Percentiles rank a stretch among this genome's conserved stretches.
phyloP scores from a whole-genome alignment of 169 alveolate species.

The Plasmodium sp. region DNA sequence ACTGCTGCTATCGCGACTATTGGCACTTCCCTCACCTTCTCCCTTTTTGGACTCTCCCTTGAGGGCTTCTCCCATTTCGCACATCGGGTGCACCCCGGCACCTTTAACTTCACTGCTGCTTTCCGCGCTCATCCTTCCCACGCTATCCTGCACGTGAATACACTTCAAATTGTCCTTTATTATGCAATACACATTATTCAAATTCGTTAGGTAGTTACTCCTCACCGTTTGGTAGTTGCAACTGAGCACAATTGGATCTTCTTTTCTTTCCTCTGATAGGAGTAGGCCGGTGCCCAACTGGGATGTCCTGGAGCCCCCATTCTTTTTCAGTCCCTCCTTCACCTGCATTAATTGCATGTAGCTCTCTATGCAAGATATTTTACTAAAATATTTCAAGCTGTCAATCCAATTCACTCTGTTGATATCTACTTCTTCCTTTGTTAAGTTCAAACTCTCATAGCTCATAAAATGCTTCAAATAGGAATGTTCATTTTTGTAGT shows the following conservation, averaged over 20 bases:
- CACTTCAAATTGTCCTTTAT: slow-evolving; percentile 37
- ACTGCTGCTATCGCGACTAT: not conserved
- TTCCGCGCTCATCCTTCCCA: not conserved
- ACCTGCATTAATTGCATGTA: slow-evolving; percentile 27
- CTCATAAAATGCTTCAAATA: slow-evolving; percentile 18
- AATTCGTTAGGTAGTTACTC: slow-evolving; percentile 10
- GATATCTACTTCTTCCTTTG: slow-evolving; percentile 45
- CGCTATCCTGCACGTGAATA: not conserved
- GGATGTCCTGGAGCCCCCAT: not conserved
- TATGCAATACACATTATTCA: slow-evolving; percentile 36
- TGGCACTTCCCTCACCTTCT: not conserved
- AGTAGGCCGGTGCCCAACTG: not conserved
- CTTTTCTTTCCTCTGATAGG: not conserved
- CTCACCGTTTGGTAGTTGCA: slow-evolving; percentile 24
- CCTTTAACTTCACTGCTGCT: not conserved
- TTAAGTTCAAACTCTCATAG: slow-evolving; percentile 28
- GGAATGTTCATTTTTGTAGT: slow-evolving; percentile 26
- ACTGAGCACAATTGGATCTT: slow-evolving; percentile 1
- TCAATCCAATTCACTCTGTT: slow-evolving; percentile 44
- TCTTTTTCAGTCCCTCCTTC: not conserved
- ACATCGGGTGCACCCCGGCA: not conserved
- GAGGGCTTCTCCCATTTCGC: not conserved
- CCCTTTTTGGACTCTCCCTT: not conserved
- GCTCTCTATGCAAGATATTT: slow-evolving; percentile 12
- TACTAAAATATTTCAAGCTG: slow-evolving; percentile 37